phyloP scores from a whole-genome alignment of 257 asterid species.

The Cinchona pubescens region DNA sequence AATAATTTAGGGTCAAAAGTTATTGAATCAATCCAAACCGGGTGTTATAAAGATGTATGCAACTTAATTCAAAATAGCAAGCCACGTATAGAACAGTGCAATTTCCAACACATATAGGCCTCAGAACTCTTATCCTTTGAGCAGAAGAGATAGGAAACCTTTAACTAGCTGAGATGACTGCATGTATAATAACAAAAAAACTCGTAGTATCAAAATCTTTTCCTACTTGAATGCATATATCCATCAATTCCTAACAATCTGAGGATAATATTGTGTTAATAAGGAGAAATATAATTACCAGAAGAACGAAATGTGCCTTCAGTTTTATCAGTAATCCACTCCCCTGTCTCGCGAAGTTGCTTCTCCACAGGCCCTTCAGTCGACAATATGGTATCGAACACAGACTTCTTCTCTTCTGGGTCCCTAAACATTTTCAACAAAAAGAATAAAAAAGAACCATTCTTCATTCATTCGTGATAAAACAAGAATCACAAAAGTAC shows the following conservation, averaged over 20 bases:
- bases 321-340: constrained; percentile 52
- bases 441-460: too few species aligned
- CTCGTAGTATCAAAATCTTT: neutral
- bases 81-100: too few species aligned
- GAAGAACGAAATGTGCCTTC: constrained; percentile 47
- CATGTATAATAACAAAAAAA: too few species aligned
- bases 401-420: constrained; percentile 29
- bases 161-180: neutral
- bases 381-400: constrained; percentile 44
- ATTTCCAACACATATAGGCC: too few species aligned
- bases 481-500: neutral
- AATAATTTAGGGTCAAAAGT: too few species aligned
- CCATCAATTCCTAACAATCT: neutral
- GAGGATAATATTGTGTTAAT: neutral
- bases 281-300: constrained; percentile 30
- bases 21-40: too few species aligned
- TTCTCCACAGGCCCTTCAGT: constrained; percentile 66
- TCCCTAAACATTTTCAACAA: constrained; percentile 29
- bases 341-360: constrained; percentile 73
- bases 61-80: too few species aligned
- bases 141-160: neutral
- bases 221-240: neutral
- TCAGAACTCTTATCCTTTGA: neutral
- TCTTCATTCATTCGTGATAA: neutral
- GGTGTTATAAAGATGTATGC: too few species aligned